phyloP scores from a whole-genome alignment of 257 asterid species.

The Solanum chiquidenum region DNA sequence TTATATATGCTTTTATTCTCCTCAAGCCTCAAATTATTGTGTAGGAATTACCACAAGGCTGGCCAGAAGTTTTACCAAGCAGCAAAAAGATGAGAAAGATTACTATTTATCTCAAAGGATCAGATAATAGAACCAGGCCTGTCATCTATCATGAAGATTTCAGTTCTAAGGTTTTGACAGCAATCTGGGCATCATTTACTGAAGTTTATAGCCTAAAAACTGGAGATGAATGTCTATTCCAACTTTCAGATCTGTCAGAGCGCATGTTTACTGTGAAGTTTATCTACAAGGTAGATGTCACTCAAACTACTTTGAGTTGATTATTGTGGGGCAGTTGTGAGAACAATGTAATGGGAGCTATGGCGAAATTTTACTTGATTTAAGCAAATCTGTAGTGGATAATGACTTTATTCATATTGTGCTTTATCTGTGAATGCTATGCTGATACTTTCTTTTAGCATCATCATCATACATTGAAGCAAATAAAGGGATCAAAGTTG shows the following conservation, averaged over 20 bases:
- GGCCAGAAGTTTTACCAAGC: background rate
- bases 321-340: background rate
- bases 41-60: constrained; percentile 3
- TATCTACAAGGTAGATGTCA: background rate
- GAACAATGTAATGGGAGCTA: background rate
- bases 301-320: background rate
- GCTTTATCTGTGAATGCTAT: background rate
- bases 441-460: background rate
- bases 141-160: background rate
- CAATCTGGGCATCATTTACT: constrained; percentile 4
- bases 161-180: background rate
- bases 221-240: constrained; percentile 9
- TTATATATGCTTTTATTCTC: background rate
- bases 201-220: background rate
- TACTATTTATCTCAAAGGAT: constrained; percentile 2
- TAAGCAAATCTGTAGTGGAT: background rate
- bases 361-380: background rate
- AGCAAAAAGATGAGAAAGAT: background rate
- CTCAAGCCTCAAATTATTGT: background rate
- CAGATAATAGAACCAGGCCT: background rate
- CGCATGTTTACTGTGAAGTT: background rate
- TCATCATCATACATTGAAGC: background rate
- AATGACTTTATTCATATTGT: background rate
- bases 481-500: background rate
- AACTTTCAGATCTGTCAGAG: background rate